Conservation (phyloP, 495 filamentous ascomycete species). For the Massariosphaeria phaeospora region DNA sequence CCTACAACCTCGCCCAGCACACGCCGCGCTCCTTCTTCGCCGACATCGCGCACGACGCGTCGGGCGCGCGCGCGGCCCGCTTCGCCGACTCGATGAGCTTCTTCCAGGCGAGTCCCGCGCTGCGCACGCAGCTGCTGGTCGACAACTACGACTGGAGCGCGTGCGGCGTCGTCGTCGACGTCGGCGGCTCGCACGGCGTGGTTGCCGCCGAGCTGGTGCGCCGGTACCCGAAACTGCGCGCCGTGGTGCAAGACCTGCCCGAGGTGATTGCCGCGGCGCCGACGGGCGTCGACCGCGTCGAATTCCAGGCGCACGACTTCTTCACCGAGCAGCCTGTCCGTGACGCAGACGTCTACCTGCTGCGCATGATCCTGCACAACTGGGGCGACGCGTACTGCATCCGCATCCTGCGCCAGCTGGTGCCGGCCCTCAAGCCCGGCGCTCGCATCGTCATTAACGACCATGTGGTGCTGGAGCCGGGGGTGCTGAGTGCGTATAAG, state of each 20-base stretch:
- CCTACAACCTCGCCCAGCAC: neutral
- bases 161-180: neutral
- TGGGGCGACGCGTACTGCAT: constrained; percentile 31
- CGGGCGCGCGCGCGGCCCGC: neutral
- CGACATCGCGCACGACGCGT: neutral
- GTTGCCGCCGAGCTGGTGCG: neutral
- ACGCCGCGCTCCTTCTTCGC: neutral
- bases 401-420: constrained; percentile 28
- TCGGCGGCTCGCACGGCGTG: constrained; percentile 1
- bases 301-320: constrained; percentile 35
- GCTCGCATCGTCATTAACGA: constrained; percentile 38
- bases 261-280: constrained; percentile 27
- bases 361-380: constrained; percentile 38
- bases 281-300: constrained; percentile 24
- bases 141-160: neutral
- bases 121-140: neutral
- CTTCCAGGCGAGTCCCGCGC: neutral
- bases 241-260: constrained; percentile 34
- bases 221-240: constrained; percentile 30
- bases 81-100: neutral
- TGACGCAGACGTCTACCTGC: constrained; percentile 29
- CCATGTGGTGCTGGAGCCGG: constrained; percentile 29
- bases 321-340: constrained; percentile 35
- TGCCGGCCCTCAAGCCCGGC: constrained; percentile 29
- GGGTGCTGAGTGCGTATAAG: neutral